Conservation (phyloP, 2,329 filamentous ascomycete genomes). For the Neospermospora avenae region DNA sequence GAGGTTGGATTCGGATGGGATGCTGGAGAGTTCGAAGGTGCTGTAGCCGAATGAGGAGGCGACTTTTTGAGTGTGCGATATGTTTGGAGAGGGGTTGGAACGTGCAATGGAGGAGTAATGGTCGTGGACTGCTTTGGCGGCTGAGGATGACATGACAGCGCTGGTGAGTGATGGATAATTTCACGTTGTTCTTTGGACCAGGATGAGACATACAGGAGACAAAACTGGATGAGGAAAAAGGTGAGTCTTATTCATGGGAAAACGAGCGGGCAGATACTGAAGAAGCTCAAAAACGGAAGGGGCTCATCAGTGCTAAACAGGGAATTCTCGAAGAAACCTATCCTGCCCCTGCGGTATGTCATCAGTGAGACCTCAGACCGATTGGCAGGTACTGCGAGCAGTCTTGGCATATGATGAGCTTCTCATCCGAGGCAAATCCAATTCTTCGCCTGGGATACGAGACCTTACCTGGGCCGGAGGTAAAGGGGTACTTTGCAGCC, state of each 20-base stretch:
- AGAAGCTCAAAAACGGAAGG: neutral
- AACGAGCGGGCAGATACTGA: too few relatives aligned
- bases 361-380: neutral
- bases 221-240: neutral
- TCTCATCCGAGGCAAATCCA: neutral
- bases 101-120: constrained; percentile 14
- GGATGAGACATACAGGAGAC: too few relatives aligned
- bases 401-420: neutral
- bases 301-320: neutral
- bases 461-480: too few relatives aligned
- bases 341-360: neutral
- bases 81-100: neutral
- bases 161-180: too few relatives aligned
- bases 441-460: too few relatives aligned
- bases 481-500: too few relatives aligned
- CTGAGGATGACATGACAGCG: neutral
- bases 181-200: too few relatives aligned
- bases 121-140: constrained; percentile 7
- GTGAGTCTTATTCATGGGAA: too few relatives aligned
- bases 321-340: neutral
- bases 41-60: constrained; percentile 53
- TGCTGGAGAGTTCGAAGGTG: constrained; percentile 16
- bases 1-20: constrained; percentile 25
- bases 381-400: neutral
- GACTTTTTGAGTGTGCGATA: constrained; percentile 32